Base-by-base conservation (phyloP, 2,329 filamentous ascomycete genomes). In the Ophiocordyceps polyrhachis-furcata region DNA sequence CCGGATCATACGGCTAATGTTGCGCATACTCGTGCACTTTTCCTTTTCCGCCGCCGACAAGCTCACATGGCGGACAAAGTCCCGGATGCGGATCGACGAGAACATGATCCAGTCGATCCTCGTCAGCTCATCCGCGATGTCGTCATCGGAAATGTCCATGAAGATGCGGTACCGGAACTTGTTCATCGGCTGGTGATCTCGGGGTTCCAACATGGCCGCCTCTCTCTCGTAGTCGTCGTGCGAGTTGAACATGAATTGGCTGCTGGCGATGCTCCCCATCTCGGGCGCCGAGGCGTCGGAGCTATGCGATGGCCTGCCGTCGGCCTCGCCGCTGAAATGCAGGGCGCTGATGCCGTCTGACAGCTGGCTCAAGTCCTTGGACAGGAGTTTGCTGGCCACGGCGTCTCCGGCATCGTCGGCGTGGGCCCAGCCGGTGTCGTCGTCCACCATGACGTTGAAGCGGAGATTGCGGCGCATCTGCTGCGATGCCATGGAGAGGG, bases 41-140 rank as follows among this genome's bases (percentile, higher is more conserved):
- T 83, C 81, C 60, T 83, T 83, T 47, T 83, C 73, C 40, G 79
- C 70, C 1, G 71, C 56, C 0, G 80, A 76, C 42, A 95, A 67
- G 55, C 81, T 91, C 50, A 95, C 88, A 57, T 95, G 84, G 5
- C 91, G 82, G 40, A 96, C 82, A 43, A 96, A 77, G 62, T 98
- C 91, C 47, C 91, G 83, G 45, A 93, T 83, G 23, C 86, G 79
- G 49, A 96, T 94, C 1, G 87, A 88, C 44, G 84, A 93, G 61
- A 95, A 96, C 82, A 96, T 91, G 60, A 93, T 79, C 89, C 89
- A 96, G 63, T 98, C 91, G 45, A 98, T 93, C 48, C 89, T 74
- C 4, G 91, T 96, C 55, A 98, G 73, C 61, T 98, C 91, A 48
- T 82, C 80, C 15, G 89, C 89, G 51, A 96, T 81, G 43, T 86